Evolutionary conservation across 805 yeast genomes (phyloP).

Genomic region (Candida ovalis): DNA sequence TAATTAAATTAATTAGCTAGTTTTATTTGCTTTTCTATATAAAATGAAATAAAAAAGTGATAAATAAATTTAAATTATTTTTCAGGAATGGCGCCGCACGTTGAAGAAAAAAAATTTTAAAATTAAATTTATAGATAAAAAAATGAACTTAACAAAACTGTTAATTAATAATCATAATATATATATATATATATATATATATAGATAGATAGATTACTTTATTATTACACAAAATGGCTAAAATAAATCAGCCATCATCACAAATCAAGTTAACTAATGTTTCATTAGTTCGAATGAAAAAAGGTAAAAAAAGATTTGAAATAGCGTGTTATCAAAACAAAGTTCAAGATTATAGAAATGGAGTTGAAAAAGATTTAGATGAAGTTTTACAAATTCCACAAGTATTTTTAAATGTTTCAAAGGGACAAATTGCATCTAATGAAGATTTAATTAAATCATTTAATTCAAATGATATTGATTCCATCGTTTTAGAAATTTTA

Average conservation of each 20-base stretch:
- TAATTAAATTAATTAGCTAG: too few relatives aligned
- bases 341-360: constrained; percentile 90
- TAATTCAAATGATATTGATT: constrained; percentile 70
- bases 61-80: too few relatives aligned
- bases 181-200: too few relatives aligned
- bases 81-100: too few relatives aligned
- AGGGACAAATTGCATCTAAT: constrained; percentile 87
- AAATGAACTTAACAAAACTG: too few relatives aligned
- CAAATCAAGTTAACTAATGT: constrained; percentile 93
- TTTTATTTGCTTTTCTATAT: too few relatives aligned
- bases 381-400: constrained; percentile 96
- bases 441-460: constrained; percentile 76
- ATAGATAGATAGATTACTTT: too few relatives aligned
- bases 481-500: constrained; percentile 75
- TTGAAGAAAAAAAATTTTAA: too few relatives aligned
- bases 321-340: constrained; percentile 96
- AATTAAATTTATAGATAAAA: too few relatives aligned
- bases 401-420: constrained; percentile 87
- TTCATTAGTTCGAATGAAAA: constrained; percentile 84
- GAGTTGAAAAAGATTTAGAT: constrained; percentile 88
- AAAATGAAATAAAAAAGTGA: too few relatives aligned
- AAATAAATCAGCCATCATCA: constrained; percentile 80
- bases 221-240: constrained; percentile 24
- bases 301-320: constrained; percentile 89
- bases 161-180: too few relatives aligned